Evolutionary conservation across 2,329 filamentous ascomycete genomes (phyloP), one percentile per base, ranked within the genome.

Genomic region (Colletotrichum lindemuthianum): DNA sequence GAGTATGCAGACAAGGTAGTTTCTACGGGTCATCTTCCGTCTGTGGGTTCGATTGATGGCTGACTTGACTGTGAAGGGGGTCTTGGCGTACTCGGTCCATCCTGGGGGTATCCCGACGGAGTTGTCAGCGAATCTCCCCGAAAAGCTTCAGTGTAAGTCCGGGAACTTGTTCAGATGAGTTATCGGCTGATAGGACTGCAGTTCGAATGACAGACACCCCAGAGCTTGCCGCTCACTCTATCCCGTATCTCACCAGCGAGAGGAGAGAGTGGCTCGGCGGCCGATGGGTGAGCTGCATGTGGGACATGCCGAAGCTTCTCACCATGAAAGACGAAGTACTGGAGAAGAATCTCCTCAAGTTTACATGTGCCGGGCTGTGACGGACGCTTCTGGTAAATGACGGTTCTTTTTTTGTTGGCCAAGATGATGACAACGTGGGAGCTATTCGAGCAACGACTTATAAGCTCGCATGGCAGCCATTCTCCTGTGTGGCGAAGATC

Each of bases 81-180:
- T 83, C 3, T 48, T 81, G 13, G 74, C 77, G 6, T 79, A 78
- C 51, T 71, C 73, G 2, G 56, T 83, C 0, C 78, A 82, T 69
- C 78, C 79, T 1, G 79, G 73, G 2, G 74, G 72, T 2, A 71
- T 79, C 6, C 59, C 68, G n/a, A 83, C 81, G 4, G 75, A 81
- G 4, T 13, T 68, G 10, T 68, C 66, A 1, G 58, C 59, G 32
- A 67, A 67, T 6, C 16, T 68, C 8, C 66, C 66, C 2, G 66
- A 68, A 5, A 59, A 49, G 1, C 59, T 67, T 5, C 65, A 64
- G 4, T 68, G 66, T 68, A n/a, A 45, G 41, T 51, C 4, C 8
- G 0, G 8, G 8, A 2, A 16, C 8, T 13, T 4, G 3, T 0
- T 15, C 3, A 6, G 0, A 33, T 8, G 5, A 6, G 12, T 37